Evolutionary conservation across 2,329 filamentous ascomycete species (phyloP).

Genomic region (Neonectria faginata): DNA sequence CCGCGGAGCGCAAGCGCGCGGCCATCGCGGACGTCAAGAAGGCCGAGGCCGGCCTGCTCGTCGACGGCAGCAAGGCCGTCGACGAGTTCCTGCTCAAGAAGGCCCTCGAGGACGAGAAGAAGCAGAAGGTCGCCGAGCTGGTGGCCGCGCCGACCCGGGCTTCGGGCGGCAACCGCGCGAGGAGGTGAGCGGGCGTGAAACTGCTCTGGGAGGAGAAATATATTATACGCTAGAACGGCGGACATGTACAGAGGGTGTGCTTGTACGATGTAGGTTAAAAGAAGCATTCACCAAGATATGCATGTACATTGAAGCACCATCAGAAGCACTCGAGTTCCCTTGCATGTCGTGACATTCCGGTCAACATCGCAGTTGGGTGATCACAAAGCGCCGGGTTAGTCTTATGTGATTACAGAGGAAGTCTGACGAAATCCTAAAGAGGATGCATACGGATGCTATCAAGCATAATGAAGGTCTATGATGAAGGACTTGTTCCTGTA

Average conservation of each 20-base stretch:
- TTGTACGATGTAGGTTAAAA: slow-evolving; percentile 46
- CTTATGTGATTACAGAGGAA: background rate
- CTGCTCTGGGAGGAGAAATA: slow-evolving; percentile 29
- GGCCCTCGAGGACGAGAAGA: slow-evolving; percentile 50
- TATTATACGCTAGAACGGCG: slow-evolving; percentile 41
- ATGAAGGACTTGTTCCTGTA: background rate
- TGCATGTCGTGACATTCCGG: background rate
- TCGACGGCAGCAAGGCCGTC: slow-evolving; percentile 69
- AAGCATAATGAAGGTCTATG: background rate
- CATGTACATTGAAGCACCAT: slow-evolving; percentile 38
- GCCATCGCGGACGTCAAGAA: slow-evolving; percentile 66
- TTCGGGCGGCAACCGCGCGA: slow-evolving; percentile 34
- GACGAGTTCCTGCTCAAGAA: slow-evolving; percentile 52
- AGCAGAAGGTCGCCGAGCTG: slow-evolving; percentile 50
- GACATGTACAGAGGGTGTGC: slow-evolving; percentile 39
- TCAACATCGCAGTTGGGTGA: background rate
- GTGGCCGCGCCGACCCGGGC: slow-evolving; percentile 42
- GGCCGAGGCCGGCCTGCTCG: slow-evolving; percentile 63
- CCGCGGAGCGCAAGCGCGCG: slow-evolving; percentile 66
- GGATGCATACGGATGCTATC: background rate
- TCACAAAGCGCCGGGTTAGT: background rate
- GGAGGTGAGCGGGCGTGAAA: slow-evolving; percentile 37
- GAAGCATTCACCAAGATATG: slow-evolving; percentile 36
- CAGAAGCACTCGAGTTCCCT: slow-evolving; percentile 8
- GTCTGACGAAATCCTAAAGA: background rate